phyloP scores from a whole-genome alignment of 83 land plant genomes.

The Isoetes engelmannii region DNA sequence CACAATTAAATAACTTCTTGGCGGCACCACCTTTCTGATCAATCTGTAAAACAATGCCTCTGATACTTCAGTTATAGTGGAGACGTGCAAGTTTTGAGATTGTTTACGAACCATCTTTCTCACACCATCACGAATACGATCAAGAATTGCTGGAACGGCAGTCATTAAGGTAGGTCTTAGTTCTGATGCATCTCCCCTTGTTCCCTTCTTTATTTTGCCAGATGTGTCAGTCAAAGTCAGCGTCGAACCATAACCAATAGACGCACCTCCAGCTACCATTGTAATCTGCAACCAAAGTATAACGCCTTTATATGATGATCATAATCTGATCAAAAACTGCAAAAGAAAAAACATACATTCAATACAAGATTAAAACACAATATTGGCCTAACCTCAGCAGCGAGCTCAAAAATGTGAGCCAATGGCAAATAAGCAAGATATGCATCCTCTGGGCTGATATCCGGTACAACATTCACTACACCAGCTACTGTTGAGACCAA shows the following conservation, averaged over 20 bases:
- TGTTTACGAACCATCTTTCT: slow-evolving; percentile 48
- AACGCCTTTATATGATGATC: neutral
- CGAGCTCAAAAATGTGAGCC: slow-evolving; percentile 88
- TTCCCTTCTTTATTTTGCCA: slow-evolving; percentile 74
- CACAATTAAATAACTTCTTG: slow-evolving; percentile 64
- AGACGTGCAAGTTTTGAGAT: neutral
- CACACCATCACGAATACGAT: slow-evolving; percentile 89
- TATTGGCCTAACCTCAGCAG: slow-evolving; percentile 63
- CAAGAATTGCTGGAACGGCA: slow-evolving; percentile 93
- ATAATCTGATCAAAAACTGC: neutral
- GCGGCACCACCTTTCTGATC: slow-evolving; percentile 65
- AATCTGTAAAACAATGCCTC: slow-evolving; percentile 43
- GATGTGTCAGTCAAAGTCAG: slow-evolving; percentile 86
- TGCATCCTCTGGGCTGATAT: slow-evolving; percentile 45
- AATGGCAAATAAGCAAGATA: slow-evolving; percentile 88
- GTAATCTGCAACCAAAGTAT: slow-evolving; percentile 31
- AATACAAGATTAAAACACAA: neutral
- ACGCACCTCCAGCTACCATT: slow-evolving; percentile 49
- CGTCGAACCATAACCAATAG: slow-evolving; percentile 87
- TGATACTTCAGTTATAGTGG: neutral
- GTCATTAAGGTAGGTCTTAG: slow-evolving; percentile 69
- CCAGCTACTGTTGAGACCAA: slow-evolving; percentile 78
- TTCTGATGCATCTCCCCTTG: slow-evolving; percentile 72
- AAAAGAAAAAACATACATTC: neutral
- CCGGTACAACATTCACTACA: slow-evolving; percentile 70